Evolutionary conservation across 495 filamentous ascomycete genomes (phyloP).

Genomic region (Immersiella caudata): DNA sequence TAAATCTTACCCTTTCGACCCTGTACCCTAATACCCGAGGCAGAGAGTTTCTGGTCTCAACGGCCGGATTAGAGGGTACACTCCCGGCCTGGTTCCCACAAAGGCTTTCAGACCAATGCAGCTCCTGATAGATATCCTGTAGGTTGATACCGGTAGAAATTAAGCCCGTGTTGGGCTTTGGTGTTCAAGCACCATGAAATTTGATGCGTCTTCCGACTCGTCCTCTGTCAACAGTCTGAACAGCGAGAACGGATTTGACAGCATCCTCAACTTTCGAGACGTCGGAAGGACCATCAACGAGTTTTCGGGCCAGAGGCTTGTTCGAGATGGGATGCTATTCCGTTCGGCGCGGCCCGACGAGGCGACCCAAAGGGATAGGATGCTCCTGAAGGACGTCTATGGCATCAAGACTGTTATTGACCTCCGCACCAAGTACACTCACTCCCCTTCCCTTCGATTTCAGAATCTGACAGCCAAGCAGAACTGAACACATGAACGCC

Average conservation of each 20-base stretch:
- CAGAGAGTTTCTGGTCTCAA: not conserved
- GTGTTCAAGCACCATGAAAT: not conserved
- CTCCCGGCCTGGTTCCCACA: not conserved
- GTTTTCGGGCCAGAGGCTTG: conserved; percentile 56
- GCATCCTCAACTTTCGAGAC: conserved; percentile 82
- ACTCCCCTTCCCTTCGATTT: not conserved
- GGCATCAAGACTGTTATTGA: conserved; percentile 74
- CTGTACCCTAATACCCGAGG: not conserved
- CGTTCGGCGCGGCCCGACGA: conserved; percentile 77
- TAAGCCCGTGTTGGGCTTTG: not conserved
- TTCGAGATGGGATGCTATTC: conserved; percentile 71
- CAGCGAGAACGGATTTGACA: conserved; percentile 51
- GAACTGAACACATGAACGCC: conserved; percentile 71
- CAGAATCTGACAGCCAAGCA: not conserved
- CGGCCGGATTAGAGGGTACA: not conserved
- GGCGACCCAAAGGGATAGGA: conserved; percentile 65
- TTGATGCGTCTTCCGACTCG: not conserved
- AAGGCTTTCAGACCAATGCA: not conserved
- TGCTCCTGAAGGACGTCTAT: conserved; percentile 61
- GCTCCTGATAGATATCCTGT: not conserved
- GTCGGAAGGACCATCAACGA: conserved; percentile 74
- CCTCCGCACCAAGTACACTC: conserved; percentile 68
- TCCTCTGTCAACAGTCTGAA: not conserved
- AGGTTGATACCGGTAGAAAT: not conserved
- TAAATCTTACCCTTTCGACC: not conserved